These are phyloP conservation scores for Coriaria nepalensis DNA, from an alignment of 306 rosid species.

Conservation along the genomic window DNA sequence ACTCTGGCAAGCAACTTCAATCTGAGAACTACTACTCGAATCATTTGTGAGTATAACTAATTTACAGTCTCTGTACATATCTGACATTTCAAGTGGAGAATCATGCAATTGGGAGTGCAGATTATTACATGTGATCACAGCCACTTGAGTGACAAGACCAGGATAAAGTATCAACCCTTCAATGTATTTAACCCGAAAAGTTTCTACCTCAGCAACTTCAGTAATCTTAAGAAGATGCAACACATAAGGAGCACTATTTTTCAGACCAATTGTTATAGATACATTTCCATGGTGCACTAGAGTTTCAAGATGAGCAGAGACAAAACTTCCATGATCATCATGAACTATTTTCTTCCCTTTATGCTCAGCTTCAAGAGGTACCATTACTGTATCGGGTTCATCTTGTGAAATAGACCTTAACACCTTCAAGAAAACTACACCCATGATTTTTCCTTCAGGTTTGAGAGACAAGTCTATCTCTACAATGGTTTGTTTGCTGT, in stretches of 20 bases:
- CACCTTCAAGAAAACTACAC: constrained; percentile 72
- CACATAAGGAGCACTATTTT: constrained; percentile 40
- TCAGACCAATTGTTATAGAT: constrained; percentile 38
- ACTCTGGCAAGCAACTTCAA: constrained; percentile 66
- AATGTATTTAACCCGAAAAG: constrained; percentile 44
- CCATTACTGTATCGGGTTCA: constrained; percentile 48
- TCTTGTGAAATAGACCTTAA: constrained; percentile 47
- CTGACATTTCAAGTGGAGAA: constrained; percentile 21
- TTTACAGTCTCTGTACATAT: constrained; percentile 38
- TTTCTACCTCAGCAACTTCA: constrained; percentile 35
- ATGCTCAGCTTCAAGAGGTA: constrained; percentile 73
- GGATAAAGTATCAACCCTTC: constrained; percentile 82
- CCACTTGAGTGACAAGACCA: constrained; percentile 56
- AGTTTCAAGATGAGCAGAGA: constrained; percentile 50
- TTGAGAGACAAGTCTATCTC: constrained; percentile 57
- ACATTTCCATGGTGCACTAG: constrained; percentile 12
- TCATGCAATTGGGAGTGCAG: constrained; percentile 20
- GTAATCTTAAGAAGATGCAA: constrained; percentile 42
- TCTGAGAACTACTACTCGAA: constrained; percentile 49
- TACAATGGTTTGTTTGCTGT: constrained; percentile 43
- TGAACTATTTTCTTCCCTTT: constrained; percentile 16
- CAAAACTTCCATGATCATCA: constrained; percentile 24
- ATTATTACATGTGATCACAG: constrained; percentile 48
- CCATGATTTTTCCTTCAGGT: constrained; percentile 50
- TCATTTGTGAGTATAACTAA: constrained; percentile 58